These are phyloP conservation scores for Spergularia bocconei DNA, from an alignment of 148 eudicot species.

Conservation along the genomic window DNA sequence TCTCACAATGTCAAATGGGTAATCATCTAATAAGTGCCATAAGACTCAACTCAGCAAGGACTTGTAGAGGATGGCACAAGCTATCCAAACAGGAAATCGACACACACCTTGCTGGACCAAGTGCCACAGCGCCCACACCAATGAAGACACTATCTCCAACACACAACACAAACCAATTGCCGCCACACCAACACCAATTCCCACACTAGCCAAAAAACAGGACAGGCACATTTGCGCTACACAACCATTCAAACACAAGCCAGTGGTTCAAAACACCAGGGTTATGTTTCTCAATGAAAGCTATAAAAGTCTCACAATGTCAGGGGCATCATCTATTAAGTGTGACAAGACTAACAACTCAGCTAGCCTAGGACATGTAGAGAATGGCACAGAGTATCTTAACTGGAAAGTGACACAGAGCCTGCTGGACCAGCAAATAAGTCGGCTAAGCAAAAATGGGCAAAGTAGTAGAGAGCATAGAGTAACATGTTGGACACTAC, in stretches of 20 bases:
- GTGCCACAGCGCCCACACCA: too few species aligned
- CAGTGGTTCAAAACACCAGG: too few species aligned
- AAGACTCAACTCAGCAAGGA: constrained; percentile 6
- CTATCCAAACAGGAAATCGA: too few species aligned
- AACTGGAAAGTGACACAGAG: too few species aligned
- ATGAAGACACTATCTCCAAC: too few species aligned
- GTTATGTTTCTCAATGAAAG: too few species aligned
- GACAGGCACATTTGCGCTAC: too few species aligned
- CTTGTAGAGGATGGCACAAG: background rate
- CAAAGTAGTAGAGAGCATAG: background rate
- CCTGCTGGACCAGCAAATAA: constrained; percentile 31
- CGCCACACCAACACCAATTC: too few species aligned
- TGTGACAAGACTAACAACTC: constrained; percentile 15
- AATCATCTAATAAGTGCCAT: background rate
- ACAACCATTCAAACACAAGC: too few species aligned
- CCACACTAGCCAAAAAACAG: too few species aligned
- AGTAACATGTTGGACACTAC: background rate
- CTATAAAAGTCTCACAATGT: background rate
- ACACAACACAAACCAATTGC: too few species aligned
- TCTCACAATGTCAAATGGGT: background rate
- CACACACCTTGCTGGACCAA: constrained; percentile 23
- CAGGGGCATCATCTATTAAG: background rate
- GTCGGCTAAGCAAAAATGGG: constrained; percentile 21
- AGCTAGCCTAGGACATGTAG: background rate
- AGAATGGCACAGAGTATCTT: too few species aligned